phyloP scores from a whole-genome alignment of 768 basidiomycete species.

The Pleurotus salmoneostramineus region DNA sequence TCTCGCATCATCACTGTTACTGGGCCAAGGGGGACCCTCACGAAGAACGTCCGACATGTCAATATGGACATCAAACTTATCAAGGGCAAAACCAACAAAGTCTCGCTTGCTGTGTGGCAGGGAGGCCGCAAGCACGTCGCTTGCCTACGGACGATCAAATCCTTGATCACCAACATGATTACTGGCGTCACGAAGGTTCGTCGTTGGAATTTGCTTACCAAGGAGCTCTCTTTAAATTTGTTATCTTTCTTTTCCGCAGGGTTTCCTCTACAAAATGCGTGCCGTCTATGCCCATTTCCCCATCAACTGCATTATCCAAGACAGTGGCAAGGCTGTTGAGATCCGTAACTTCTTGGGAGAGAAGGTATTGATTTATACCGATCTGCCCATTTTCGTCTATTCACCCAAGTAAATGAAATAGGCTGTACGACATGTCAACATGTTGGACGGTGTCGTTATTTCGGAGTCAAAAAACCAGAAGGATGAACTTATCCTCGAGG shows the following conservation, averaged over 20 bases:
- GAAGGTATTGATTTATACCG: slow-evolving; percentile 53
- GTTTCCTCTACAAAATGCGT: slow-evolving; percentile 99
- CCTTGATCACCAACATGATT: slow-evolving; percentile 96
- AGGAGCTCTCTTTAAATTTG: background rate
- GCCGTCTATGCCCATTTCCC: slow-evolving; percentile 99
- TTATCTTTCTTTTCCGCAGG: slow-evolving; percentile 41
- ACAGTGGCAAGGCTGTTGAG: slow-evolving; percentile 66
- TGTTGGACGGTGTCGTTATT: slow-evolving; percentile 86
- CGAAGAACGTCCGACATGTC: slow-evolving; percentile 89
- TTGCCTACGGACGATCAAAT: slow-evolving; percentile 94
- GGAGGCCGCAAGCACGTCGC: slow-evolving; percentile 98
- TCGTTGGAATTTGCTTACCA: background rate
- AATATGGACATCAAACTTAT: slow-evolving; percentile 90
- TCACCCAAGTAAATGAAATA: slow-evolving; percentile 23
- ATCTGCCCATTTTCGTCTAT: background rate
- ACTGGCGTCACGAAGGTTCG: slow-evolving; percentile 91
- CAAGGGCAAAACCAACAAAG: slow-evolving; percentile 74
- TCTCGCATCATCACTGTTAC: slow-evolving; percentile 87
- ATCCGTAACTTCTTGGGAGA: slow-evolving; percentile 96
- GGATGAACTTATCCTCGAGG: slow-evolving; percentile 91
- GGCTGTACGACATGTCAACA: slow-evolving; percentile 88
- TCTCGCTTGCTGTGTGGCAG: slow-evolving; percentile 96
- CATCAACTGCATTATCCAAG: slow-evolving; percentile 95
- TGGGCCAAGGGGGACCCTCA: slow-evolving; percentile 90
- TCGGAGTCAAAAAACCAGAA: slow-evolving; percentile 88